These are phyloP conservation scores for Botrytis fragariae DNA, from an alignment of 2,329 filamentous ascomycete genomes.

Conservation along the genomic window DNA sequence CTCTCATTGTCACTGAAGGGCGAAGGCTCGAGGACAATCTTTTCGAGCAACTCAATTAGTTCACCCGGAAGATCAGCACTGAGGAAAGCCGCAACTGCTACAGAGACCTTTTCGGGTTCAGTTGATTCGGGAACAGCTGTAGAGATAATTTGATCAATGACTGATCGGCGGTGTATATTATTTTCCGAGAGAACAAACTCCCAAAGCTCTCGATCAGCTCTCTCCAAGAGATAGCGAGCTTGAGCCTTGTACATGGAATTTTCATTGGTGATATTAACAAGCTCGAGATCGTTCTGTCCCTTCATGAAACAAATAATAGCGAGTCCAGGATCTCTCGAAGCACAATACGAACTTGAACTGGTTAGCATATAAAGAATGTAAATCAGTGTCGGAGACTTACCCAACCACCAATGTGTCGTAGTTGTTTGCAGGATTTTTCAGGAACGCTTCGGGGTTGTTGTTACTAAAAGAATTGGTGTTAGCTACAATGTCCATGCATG, in stretches of 20 bases:
- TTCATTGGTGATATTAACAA: conserved; percentile 97
- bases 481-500: neutral
- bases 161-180: conserved; percentile 89
- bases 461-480: conserved; percentile 58
- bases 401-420: neutral
- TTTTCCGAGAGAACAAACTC: conserved; percentile 90
- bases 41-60: conserved; percentile 95
- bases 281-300: conserved; percentile 93
- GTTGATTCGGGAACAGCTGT: conserved; percentile 91
- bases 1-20: conserved; percentile 97
- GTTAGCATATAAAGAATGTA: too few species aligned
- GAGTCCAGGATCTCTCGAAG: too few species aligned
- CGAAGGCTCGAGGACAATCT: conserved; percentile 99
- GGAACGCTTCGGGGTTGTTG: conserved; percentile 95
- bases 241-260: conserved; percentile 99
- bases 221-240: conserved; percentile 88
- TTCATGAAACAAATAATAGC: conserved; percentile 85
- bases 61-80: conserved; percentile 87
- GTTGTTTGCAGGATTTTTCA: conserved; percentile 50
- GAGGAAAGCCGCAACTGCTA: conserved; percentile 91
- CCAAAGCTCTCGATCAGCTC: conserved; percentile 89
- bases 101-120: conserved; percentile 90
- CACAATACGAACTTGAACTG: too few species aligned
- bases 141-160: conserved; percentile 94
- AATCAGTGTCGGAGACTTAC: neutral